Evolutionary conservation across 75 land plant species (phyloP), one percentile per base, ranked within the genome.

Genomic region (Cupressus sempervirens): DNA sequence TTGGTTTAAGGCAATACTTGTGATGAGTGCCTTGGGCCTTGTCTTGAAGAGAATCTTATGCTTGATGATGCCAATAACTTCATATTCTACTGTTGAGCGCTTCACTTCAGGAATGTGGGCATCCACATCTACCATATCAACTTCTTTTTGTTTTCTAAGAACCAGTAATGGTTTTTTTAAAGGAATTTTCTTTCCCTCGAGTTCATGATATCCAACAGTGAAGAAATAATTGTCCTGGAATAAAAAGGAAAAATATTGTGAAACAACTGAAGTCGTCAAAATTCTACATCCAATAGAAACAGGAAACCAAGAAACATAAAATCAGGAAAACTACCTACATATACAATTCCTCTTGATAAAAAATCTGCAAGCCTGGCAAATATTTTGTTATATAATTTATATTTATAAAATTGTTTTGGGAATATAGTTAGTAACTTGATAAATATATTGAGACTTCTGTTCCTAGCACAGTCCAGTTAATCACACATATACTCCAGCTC

Each of bases 11-110:
- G 9, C 18, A 53, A 16, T 88, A 97, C 98, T 93, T 43, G 98
- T 91, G 74, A 97, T 96, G 43, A 97, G 90, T 30, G 99, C 98
- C 79, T 93, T 96, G 1, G 99, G 99, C 77, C 99, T 88, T 85
- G 87, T 92, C 86, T 96, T 96, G 93, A 97, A 97, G 82, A 97
- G 90, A 81, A 97, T 91, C 84, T 86, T 88, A 9, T 97, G 96
- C 7, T 94, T 89, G 67, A 96, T 91, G 56, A 97, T 86, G 54
- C 99, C 99, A 29, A 97, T 83, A 13, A 97, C 96, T 76, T 97
- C 93, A 90, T 95, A 84, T 41, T 94, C 94, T 34, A 85, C 91
- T n/a, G n/a, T 40, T 9, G 86, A 12, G 0, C 85, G 86, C 45
- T 75, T 50, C 32, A 10, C 15, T 18, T 48, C 83, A 34, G 83